Conservation (phyloP, 2,329 filamentous ascomycete genomes). For the Myriosclerotinia scirpicola region DNA sequence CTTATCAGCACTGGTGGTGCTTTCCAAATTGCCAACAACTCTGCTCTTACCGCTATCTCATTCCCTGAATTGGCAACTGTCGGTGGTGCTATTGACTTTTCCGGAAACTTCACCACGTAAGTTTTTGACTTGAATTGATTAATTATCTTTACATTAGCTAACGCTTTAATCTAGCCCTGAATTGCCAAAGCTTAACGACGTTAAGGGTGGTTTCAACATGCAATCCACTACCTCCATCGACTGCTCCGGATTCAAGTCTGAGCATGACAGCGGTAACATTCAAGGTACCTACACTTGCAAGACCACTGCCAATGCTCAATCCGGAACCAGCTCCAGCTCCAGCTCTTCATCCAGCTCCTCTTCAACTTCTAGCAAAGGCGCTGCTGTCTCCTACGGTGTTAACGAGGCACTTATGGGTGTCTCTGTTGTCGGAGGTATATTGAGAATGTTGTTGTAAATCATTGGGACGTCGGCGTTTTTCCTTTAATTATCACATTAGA, state of each 20-base stretch:
- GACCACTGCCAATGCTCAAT: constrained; percentile 29
- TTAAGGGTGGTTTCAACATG: constrained; percentile 71
- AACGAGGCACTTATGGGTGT: constrained; percentile 44
- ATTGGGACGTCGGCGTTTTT: constrained; percentile 41
- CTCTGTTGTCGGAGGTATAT: constrained; percentile 47
- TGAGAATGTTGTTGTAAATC: constrained; percentile 49
- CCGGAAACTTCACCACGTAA: constrained; percentile 81
- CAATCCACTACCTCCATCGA: constrained; percentile 35
- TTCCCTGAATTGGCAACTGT: constrained; percentile 70
- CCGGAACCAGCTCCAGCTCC: constrained; percentile 41
- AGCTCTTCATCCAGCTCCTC: constrained; percentile 34
- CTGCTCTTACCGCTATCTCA: constrained; percentile 63
- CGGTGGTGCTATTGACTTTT: constrained; percentile 78
- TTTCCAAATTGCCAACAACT: constrained; percentile 89
- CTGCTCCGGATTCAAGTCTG: constrained; percentile 35
- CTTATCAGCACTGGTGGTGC: constrained; percentile 73
- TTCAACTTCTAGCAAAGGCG: constrained; percentile 40
- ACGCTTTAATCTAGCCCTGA: constrained; percentile 58
- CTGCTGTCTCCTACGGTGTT: constrained; percentile 43
- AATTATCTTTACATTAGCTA: not conserved
- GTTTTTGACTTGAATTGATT: constrained; percentile 42
- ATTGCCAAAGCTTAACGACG: constrained; percentile 65
- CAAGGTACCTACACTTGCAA: constrained; percentile 50
- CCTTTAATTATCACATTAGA: constrained; percentile 40
- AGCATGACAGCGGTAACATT: constrained; percentile 44